These are phyloP conservation scores for Talinum fruticosum DNA, from an alignment of 148 eudicot species.

Conservation along the genomic window DNA sequence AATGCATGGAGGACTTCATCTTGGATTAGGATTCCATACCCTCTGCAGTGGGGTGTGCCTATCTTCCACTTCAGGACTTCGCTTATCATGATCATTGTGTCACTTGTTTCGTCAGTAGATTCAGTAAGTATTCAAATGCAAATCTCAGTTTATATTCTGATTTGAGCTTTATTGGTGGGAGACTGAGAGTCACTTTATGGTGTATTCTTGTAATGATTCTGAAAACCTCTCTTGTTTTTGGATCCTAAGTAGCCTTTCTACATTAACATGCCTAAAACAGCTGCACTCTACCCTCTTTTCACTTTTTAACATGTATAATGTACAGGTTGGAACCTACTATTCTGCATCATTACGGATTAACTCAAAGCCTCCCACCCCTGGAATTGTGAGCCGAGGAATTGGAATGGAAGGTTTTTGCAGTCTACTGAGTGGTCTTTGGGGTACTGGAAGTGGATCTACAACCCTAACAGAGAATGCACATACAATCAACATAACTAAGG, in stretches of 20 bases:
- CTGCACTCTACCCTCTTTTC: no score
- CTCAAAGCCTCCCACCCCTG: constrained; percentile 77
- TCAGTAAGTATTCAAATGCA: constrained; percentile 54
- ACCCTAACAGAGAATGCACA: constrained; percentile 83
- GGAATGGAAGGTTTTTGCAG: constrained; percentile 96
- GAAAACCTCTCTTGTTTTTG: no score
- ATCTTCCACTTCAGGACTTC: constrained; percentile 79
- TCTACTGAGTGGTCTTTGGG: constrained; percentile 92
- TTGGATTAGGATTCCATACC: constrained; percentile 93
- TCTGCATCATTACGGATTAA: constrained; percentile 57
- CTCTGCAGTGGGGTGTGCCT: constrained; percentile 94
- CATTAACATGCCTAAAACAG: no score
- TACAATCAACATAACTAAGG: constrained; percentile 71
- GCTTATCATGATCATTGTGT: constrained; percentile 69
- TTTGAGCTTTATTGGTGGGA: no score
- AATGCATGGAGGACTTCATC: constrained; percentile 80
- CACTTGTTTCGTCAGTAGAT: constrained; percentile 80
- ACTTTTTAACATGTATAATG: background rate
- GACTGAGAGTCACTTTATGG: no score
- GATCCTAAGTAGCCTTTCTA: no score
- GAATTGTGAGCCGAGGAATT: constrained; percentile 79
- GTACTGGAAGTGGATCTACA: constrained; percentile 85
- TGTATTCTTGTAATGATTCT: no score
- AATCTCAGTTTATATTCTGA: no score
- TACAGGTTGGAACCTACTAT: constrained; percentile 83